Conservation (phyloP, 1,284 basidiomycete genomes). For the Cryptococcus deneoformans region DNA sequence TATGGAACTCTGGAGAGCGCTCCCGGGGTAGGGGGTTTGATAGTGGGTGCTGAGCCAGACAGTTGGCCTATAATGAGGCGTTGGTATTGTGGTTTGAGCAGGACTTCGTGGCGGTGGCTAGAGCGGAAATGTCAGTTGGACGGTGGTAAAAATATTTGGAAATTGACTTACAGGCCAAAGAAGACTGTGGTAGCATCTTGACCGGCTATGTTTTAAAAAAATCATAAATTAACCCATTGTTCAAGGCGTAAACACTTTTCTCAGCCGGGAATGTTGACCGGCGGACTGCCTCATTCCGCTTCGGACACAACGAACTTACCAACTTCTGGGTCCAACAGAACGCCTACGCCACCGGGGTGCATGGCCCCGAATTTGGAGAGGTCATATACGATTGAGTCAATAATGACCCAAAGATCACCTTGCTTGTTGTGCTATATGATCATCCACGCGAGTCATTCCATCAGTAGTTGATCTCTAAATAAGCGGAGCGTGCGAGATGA, state of each 20-base stretch:
- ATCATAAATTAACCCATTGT: neutral
- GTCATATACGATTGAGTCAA: slow-evolving; percentile 80
- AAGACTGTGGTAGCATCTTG: slow-evolving; percentile 83
- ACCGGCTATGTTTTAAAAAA: slow-evolving; percentile 60
- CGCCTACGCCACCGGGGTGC: slow-evolving; percentile 77
- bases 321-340: slow-evolving; percentile 68
- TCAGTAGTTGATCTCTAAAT: neutral
- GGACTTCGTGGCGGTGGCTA: slow-evolving; percentile 69
- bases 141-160: neutral
- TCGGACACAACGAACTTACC: slow-evolving; percentile 53
- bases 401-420: slow-evolving; percentile 74
- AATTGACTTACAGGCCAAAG: slow-evolving; percentile 59
- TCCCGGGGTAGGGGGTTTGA: slow-evolving; percentile 60
- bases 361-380: slow-evolving; percentile 70
- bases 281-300: neutral
- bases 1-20: slow-evolving; percentile 58
- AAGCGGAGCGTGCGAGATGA: neutral
- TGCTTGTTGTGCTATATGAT: slow-evolving; percentile 65
- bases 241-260: neutral
- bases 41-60: slow-evolving; percentile 59
- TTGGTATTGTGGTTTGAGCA: slow-evolving; percentile 67
- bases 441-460: too few relatives aligned
- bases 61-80: slow-evolving; percentile 69
- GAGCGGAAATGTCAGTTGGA: neutral
- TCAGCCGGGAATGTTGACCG: too few relatives aligned